Evolutionary conservation across 2,329 filamentous ascomycete species (phyloP).

Genomic region (Curvularia lunata): DNA sequence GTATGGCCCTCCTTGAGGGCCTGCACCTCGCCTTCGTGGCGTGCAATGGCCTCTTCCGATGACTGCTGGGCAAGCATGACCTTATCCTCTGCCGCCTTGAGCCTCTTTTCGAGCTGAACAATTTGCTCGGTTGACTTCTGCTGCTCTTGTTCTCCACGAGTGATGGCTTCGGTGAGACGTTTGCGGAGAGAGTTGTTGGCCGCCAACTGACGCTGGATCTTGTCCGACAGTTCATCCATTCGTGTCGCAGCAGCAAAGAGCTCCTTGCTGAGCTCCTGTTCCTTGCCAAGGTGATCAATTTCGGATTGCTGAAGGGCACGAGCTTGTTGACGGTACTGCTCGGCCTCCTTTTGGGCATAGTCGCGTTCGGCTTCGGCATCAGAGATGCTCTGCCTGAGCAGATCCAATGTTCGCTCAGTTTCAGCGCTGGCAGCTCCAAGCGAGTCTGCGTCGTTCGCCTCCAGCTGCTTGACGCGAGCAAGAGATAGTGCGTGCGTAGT

Average conservation of each 20-base stretch:
- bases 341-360: constrained; percentile 69
- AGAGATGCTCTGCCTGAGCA: constrained; percentile 72
- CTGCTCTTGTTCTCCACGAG: constrained; percentile 83
- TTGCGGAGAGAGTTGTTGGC: constrained; percentile 76
- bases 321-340: constrained; percentile 67
- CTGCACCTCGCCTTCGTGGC: constrained; percentile 85
- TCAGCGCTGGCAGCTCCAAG: constrained; percentile 51
- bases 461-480: constrained; percentile 69
- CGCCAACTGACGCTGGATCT: constrained; percentile 81
- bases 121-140: constrained; percentile 81
- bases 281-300: constrained; percentile 62
- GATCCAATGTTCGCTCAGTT: constrained; percentile 66
- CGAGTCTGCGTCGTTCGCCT: constrained; percentile 57
- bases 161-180: constrained; percentile 79
- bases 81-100: constrained; percentile 83
- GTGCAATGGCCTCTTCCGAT: constrained; percentile 81
- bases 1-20: constrained; percentile 78
- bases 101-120: constrained; percentile 78
- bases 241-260: constrained; percentile 75
- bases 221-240: constrained; percentile 77
- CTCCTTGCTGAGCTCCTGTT: constrained; percentile 70
- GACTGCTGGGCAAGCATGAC: constrained; percentile 82
- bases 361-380: constrained; percentile 75
- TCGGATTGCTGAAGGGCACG: constrained; percentile 64
- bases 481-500: constrained; percentile 71